These are phyloP conservation scores for Colletotrichum australisinense DNA, from an alignment of 2,329 filamentous ascomycete species.

Conservation along the genomic window DNA sequence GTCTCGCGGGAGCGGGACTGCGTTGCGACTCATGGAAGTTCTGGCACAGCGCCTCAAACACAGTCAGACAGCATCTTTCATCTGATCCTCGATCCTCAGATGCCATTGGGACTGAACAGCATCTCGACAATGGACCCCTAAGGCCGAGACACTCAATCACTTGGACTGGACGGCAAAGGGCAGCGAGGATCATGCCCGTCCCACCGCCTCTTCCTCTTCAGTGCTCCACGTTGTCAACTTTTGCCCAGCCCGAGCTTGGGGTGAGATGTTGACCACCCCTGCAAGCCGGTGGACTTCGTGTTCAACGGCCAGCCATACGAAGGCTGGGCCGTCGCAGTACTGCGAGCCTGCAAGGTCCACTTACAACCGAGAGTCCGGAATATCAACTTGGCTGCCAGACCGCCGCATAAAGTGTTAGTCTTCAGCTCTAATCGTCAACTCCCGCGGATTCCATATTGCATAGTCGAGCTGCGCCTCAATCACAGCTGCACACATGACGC, in stretches of 20 bases:
- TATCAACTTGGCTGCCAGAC: slow-evolving; percentile 21
- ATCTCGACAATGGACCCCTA: slow-evolving; percentile 13
- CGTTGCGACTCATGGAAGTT: slow-evolving; percentile 21
- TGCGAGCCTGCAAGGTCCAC: slow-evolving; percentile 18
- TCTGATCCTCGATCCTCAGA: slow-evolving; percentile 7
- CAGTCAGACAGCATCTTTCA: slow-evolving; percentile 13
- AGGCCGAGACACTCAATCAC: slow-evolving; percentile 13
- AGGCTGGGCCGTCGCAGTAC: slow-evolving; percentile 23
- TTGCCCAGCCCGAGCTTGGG: background rate
- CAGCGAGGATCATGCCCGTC: slow-evolving; percentile 28
- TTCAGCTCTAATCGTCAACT: slow-evolving; percentile 13
- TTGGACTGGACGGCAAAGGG: background rate
- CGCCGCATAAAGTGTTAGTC: slow-evolving; percentile 13
- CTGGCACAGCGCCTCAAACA: slow-evolving; percentile 13
- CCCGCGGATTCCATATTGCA: slow-evolving; percentile 27
- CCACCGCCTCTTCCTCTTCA: slow-evolving; percentile 22
- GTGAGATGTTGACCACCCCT: slow-evolving; percentile 15
- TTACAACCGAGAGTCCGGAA: slow-evolving; percentile 26
- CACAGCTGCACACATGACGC: slow-evolving; percentile 25
- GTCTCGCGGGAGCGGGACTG: background rate
- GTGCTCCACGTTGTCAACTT: background rate
- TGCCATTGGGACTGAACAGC: slow-evolving; percentile 3
- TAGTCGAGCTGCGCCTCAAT: slow-evolving; percentile 29
- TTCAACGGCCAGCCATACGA: slow-evolving; percentile 30
- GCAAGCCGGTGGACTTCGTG: slow-evolving; percentile 26